Base-by-base conservation (phyloP, 805 yeast species). In the Danielozyma ontarioensis region DNA sequence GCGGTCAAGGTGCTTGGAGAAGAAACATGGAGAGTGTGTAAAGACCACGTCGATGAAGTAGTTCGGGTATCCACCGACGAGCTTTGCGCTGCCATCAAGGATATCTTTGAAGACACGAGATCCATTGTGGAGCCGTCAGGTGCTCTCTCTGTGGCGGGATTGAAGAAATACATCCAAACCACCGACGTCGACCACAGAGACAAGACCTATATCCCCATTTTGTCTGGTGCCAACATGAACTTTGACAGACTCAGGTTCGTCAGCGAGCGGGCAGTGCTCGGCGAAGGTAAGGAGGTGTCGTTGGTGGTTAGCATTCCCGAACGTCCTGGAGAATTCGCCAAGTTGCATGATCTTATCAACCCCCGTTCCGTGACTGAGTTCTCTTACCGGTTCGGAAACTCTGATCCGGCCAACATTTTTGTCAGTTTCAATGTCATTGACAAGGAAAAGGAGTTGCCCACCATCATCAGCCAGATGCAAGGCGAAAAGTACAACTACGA, bases 201-300 rank as follows among this genome's bases (percentile, higher is more conserved):
- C 31, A 74, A 79, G 42, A 78, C 86, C 1, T 88, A 86, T 50
- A 82, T 85, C 25, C 90, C 97, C 5, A 72, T 93, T 15, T 68
- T 93, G 36, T 83, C 95, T 14, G 99, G 99, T 38, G 99, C 99
- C 23, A 93, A 93, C 62, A 89, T 93, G 95, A 90, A 94, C 65
- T 93, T 93, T 55, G 98, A 90, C 60, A 75, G 99, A 50, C 70
- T 93, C 50, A 74, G 99, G 56, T 93, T 93, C 59, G 97, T 93
- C 14, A 78, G 95, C 37, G 99, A 93, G 61, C 81, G 99, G 61
- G 97, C 98, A 11, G 94, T 86, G 32, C 72, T 93, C n/a, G 99
- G 98, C 63, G 97, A 90, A 57, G 98, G 97, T 35, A 85, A 82
- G 47, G 99, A 93, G 65, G 95, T 87, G 5, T 90, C 94, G 50